Percentiles rank a stretch among this genome's conserved stretches.
These are phyloP conservation scores for Tritrichomonas musculus DNA, from an alignment of 208 protist genomes.

Conservation along the genomic window DNA sequence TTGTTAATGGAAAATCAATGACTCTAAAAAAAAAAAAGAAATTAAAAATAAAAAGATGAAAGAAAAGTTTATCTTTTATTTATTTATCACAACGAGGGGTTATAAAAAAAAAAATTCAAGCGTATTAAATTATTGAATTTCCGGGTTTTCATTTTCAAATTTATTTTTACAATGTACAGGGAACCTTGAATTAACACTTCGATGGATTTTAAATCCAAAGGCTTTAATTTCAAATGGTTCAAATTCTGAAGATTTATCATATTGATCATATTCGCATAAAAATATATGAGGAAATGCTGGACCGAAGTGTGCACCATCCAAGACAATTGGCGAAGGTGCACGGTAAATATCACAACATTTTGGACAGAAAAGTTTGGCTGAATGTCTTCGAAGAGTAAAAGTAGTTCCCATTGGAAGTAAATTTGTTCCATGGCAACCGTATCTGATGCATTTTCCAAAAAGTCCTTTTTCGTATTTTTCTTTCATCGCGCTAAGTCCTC, in stretches of 20 bases:
- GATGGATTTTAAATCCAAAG: background rate
- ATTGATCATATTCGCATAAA: background rate
- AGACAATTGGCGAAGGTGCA: background rate
- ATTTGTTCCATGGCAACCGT: background rate
- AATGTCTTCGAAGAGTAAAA: background rate
- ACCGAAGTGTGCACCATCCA: constrained; percentile 23
- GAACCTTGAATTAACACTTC: background rate
- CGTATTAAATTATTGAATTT: no score
- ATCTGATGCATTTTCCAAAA: background rate
- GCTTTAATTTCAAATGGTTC: background rate
- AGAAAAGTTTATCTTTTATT: no score
- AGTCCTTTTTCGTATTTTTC: constrained; percentile 16
- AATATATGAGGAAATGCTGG: constrained; percentile 25
- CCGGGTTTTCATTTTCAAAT: no score
- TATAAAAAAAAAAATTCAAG: no score
- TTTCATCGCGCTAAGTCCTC: background rate
- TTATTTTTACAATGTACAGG: no score
- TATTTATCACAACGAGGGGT: no score
- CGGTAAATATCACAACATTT: background rate
- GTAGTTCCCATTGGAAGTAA: background rate
- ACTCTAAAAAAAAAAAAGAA: no score
- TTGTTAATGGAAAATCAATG: no score
- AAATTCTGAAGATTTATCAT: background rate
- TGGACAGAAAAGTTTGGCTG: background rate
- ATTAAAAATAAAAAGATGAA: no score